Evolutionary conservation across 108 stramenopile species (phyloP).

Genomic region (Cylindrotheca fusiformis): DNA sequence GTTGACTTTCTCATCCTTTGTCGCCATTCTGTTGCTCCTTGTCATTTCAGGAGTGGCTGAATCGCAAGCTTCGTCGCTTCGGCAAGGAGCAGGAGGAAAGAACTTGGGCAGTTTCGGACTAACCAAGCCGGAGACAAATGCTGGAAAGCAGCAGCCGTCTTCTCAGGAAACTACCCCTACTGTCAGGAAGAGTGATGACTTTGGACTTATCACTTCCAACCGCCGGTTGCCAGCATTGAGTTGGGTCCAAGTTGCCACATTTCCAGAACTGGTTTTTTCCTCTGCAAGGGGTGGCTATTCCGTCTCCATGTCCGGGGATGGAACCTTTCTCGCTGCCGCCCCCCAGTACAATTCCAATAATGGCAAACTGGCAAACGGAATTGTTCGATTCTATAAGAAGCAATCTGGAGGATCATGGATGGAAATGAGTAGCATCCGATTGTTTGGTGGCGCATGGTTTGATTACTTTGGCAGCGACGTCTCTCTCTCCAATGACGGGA

Average conservation of each 20-base stretch:
- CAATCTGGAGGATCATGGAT: not conserved
- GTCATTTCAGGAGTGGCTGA: too few species aligned
- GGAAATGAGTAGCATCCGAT: not conserved
- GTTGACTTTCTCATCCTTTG: too few species aligned
- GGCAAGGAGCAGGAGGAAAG: not conserved
- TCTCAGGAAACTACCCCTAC: not conserved
- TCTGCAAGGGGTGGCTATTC: not conserved
- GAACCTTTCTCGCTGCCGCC: not conserved
- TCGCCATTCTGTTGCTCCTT: too few species aligned
- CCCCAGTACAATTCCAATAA: not conserved
- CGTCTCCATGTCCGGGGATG: not conserved
- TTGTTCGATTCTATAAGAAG: not conserved
- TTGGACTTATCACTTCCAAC: not conserved
- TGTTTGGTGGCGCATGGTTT: not conserved
- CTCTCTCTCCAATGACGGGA: conserved; percentile 28
- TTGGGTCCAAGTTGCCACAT: not conserved
- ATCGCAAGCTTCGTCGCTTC: not conserved
- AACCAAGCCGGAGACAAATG: too few species aligned
- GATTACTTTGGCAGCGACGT: not conserved
- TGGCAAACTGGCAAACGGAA: not conserved
- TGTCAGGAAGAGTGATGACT: not conserved
- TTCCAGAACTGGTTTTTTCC: too few species aligned
- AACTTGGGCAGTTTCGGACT: not conserved
- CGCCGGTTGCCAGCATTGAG: not conserved
- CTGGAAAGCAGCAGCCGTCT: not conserved